A percentile compares a stretch with the other conserved stretches of the same genome.
These are phyloP conservation scores for Beverwykella pulmonaria DNA, from an alignment of 495 filamentous ascomycete species.

Conservation along the genomic window DNA sequence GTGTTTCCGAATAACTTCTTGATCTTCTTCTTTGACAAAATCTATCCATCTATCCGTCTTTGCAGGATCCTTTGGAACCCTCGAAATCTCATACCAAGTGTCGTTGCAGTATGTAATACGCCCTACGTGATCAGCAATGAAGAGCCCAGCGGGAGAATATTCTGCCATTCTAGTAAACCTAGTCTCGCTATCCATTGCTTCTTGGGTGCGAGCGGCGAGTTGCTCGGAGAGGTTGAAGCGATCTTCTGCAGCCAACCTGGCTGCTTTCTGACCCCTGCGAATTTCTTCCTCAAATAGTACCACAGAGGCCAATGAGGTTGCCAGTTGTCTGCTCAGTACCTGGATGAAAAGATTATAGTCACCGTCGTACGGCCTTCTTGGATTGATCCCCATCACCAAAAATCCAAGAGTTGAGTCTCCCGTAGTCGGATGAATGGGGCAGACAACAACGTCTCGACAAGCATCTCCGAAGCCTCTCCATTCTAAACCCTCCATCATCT, in stretches of 20 bases:
- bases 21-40: conserved; percentile 64
- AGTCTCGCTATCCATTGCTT: conserved; percentile 70
- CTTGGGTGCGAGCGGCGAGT: conserved; percentile 65
- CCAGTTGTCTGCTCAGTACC: conserved; percentile 68
- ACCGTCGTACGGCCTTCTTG: conserved; percentile 67
- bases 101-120: conserved; percentile 72
- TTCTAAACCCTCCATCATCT: conserved; percentile 62
- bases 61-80: conserved; percentile 52
- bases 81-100: conserved; percentile 64
- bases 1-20: conserved; percentile 52
- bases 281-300: conserved; percentile 77
- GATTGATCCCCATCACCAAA: conserved; percentile 69
- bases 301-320: conserved; percentile 71
- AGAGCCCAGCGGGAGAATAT: conserved; percentile 71
- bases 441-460: conserved; percentile 66
- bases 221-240: conserved; percentile 68
- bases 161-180: conserved; percentile 75
- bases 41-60: conserved; percentile 65
- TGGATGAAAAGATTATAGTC: conserved; percentile 71
- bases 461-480: conserved; percentile 67
- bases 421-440: conserved; percentile 70
- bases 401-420: conserved; percentile 67
- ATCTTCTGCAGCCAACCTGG: conserved; percentile 65
- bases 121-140: conserved; percentile 66
- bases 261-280: conserved; percentile 64